Evolutionary conservation across 1,139 yeast genomes (phyloP), one percentile per base, ranked within the genome.

Genomic region (Magnusiomyces tetraspermus): DNA sequence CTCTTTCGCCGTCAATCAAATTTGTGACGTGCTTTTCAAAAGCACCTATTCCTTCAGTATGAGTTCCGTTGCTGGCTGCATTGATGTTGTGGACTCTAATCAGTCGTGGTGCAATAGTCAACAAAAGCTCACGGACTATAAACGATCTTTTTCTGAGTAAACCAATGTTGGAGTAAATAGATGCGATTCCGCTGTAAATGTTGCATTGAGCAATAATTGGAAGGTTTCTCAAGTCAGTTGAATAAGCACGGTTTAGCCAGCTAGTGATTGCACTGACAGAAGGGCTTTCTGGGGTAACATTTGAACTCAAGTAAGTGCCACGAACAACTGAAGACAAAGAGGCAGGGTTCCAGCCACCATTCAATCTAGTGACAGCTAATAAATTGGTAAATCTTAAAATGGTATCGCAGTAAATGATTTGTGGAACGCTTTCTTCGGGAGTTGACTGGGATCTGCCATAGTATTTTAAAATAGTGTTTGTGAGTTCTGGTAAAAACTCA

Each of bases 351-450:
- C 82, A 68, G 3, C 77, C 81, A 13, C 77, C 74, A 3, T 82
- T 81, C 4, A 76, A 65, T 55, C 76, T 75, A 5, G 82, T 69
- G 11, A 75, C 67, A 1, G 83, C 75, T 76, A 85, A 76, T 52
- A 86, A 75, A 55, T 79, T 80, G 31, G 84, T 70, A 49, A 77
- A 77, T 53, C 96, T 74, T 42, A 89, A 61, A 3, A 85, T 72
- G 2, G 84, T 75, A 59, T 88, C 96, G 46, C 86, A 81, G 59
- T 82, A 85, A 0, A 89, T 90, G 2, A 85, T 68, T 57, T 84
- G 92, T 0, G 97, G 97, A 0, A 85, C 90, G 60, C 79, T 79
- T 59, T 90, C 95, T 56, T 83, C 89, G 17, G 76, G 73, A 53
- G 79, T 82, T 36, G 72, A 66, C 13, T 80, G 74, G 38, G 94